These are phyloP conservation scores for Penicillium digitatum DNA, from an alignment of 2,329 filamentous ascomycete species.

Conservation along the genomic window DNA sequence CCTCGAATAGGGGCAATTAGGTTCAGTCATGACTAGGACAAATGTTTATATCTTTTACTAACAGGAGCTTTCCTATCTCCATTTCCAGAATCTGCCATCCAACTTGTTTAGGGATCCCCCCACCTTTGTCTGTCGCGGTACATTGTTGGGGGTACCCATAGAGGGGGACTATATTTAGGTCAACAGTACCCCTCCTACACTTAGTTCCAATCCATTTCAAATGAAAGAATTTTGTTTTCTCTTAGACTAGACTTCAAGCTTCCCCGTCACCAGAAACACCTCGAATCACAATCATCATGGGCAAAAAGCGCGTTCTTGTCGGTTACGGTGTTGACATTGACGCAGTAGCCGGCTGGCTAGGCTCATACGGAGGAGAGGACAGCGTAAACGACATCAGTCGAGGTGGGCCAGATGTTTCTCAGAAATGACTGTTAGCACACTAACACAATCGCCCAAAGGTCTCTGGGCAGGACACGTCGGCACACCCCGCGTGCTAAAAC, in stretches of 20 bases:
- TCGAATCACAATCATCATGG: background rate
- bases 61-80: background rate
- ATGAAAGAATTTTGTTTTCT: background rate
- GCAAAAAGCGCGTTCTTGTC: conserved; percentile 25
- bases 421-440: background rate
- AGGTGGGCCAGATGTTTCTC: conserved; percentile 14
- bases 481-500: conserved; percentile 61
- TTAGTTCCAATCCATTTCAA: background rate
- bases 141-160: background rate
- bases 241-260: accelerated
- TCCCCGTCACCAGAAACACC: background rate
- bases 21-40: background rate
- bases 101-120: background rate
- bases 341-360: conserved; percentile 33
- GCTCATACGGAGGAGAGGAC: conserved; percentile 33
- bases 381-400: conserved; percentile 32
- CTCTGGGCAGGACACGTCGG: conserved; percentile 67
- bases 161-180: background rate
- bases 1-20: background rate
- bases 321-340: conserved; percentile 34
- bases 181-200: background rate
- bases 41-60: background rate
- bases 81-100: background rate
- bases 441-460: conserved; percentile 25
- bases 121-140: background rate